Percentiles rank a stretch among this genome's conserved stretches.
Conservation (phyloP, 164 flowering plant genomes). For the Protea cynaroides region DNA sequence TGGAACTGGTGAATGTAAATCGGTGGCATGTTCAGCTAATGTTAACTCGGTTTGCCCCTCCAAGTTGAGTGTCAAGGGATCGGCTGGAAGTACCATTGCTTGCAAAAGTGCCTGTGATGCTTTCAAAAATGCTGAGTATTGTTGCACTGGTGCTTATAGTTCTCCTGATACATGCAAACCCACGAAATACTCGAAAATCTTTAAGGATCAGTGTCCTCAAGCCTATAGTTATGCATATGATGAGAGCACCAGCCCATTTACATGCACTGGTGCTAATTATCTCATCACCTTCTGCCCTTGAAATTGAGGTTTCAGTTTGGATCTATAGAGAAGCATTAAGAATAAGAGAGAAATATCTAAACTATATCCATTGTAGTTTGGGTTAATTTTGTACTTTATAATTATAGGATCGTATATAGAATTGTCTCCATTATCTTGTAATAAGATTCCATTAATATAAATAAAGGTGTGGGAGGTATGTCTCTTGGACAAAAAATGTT, state of each 20-base stretch:
- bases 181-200: conserved; percentile 16
- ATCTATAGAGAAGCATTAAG: no score
- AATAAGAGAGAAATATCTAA: no score
- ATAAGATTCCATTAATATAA: no score
- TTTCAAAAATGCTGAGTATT: conserved; percentile 12
- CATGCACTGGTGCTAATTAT: conserved; percentile 23
- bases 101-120: conserved; percentile 28
- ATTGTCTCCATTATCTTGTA: no score
- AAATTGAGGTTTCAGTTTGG: no score
- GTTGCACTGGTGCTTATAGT: conserved; percentile 19
- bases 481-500: no score
- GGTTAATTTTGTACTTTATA: no score
- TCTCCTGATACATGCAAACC: conserved; percentile 19
- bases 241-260: conserved; percentile 24
- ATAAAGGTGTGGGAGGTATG: no score
- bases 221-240: conserved; percentile 33
- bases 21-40: conserved; percentile 12
- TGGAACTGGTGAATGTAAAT: conserved; percentile 8
- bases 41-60: conserved; percentile 20
- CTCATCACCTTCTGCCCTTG: conserved; percentile 24
- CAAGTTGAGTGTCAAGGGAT: conserved; percentile 9
- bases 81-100: conserved; percentile 15
- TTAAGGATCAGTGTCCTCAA: conserved; percentile 28
- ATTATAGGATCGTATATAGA: no score
- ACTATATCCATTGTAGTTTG: no score